Conservation (phyloP, 192 early-diverging fungal species). For the Glomus cerebriforme region DNA sequence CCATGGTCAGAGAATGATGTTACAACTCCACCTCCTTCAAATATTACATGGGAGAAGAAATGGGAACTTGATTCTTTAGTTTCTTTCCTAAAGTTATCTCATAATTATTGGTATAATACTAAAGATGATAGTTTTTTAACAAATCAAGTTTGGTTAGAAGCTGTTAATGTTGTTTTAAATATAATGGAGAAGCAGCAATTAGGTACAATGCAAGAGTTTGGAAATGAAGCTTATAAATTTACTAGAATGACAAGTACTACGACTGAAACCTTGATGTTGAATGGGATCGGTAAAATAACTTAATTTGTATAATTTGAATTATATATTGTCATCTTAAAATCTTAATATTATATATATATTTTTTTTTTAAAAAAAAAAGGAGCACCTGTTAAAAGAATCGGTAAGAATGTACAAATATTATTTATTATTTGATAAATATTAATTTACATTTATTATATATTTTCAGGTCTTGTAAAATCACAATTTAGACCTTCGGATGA, state of each 20-base stretch:
- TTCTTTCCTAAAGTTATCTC: slow-evolving; percentile 61
- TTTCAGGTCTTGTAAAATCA: slow-evolving; percentile 47
- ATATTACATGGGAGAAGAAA: slow-evolving; percentile 62
- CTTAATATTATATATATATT: not conserved
- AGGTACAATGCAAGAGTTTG: slow-evolving; percentile 43
- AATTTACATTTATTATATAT: slow-evolving; percentile 35
- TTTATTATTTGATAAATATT: slow-evolving; percentile 2
- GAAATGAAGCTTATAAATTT: slow-evolving; percentile 28
- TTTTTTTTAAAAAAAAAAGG: slow-evolving; percentile 6
- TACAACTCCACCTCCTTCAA: slow-evolving; percentile 44
- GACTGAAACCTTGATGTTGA: slow-evolving; percentile 49
- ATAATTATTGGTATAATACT: slow-evolving; percentile 55
- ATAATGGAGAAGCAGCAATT: slow-evolving; percentile 47
- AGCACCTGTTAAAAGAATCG: not conserved
- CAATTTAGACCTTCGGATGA: slow-evolving; percentile 66
- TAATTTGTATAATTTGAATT: not conserved
- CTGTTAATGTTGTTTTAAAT: slow-evolving; percentile 47
- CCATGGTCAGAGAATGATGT: slow-evolving; percentile 40
- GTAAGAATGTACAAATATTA: not conserved
- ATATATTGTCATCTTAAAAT: not conserved
- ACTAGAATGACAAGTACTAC: slow-evolving; percentile 34
- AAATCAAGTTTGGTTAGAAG: slow-evolving; percentile 46
- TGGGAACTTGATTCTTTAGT: slow-evolving; percentile 71
- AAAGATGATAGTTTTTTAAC: slow-evolving; percentile 42
- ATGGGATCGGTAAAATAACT: slow-evolving; percentile 47